A percentile compares a stretch with the other conserved stretches of the same genome.
These are phyloP conservation scores for Fusarium staphyleae DNA, from an alignment of 2,329 filamentous ascomycete species.

Conservation along the genomic window DNA sequence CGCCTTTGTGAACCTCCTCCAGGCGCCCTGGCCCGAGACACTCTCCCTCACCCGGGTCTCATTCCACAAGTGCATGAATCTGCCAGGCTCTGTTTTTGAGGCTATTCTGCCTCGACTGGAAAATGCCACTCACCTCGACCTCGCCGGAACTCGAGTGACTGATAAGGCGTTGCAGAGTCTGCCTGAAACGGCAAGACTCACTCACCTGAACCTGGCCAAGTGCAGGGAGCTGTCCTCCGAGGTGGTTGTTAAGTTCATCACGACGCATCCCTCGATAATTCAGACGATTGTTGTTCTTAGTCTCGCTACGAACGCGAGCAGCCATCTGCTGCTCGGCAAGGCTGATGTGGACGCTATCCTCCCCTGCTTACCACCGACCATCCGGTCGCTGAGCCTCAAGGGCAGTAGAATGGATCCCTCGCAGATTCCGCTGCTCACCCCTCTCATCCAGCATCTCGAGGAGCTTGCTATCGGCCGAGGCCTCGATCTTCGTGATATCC, in stretches of 20 bases:
- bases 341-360: constrained; percentile 71
- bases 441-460: constrained; percentile 73
- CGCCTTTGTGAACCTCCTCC: constrained; percentile 66
- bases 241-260: constrained; percentile 73
- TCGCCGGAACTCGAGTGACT: constrained; percentile 80
- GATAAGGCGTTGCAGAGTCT: constrained; percentile 74
- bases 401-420: constrained; percentile 72
- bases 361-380: constrained; percentile 67
- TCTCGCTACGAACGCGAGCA: constrained; percentile 74
- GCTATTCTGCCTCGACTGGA: constrained; percentile 73
- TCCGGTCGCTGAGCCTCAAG: constrained; percentile 78
- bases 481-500: constrained; percentile 70
- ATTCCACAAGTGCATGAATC: constrained; percentile 78
- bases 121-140: constrained; percentile 77
- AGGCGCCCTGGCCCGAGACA: constrained; percentile 58
- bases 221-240: constrained; percentile 73
- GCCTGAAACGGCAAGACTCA: constrained; percentile 73
- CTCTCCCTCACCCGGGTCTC: constrained; percentile 72
- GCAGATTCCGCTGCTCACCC: constrained; percentile 69
- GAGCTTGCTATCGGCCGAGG: constrained; percentile 77
- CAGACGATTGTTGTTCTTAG: constrained; percentile 74
- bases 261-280: constrained; percentile 72
- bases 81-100: constrained; percentile 72
- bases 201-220: constrained; percentile 79
- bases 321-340: constrained; percentile 73